These are phyloP conservation scores for Silene latifolia DNA, from an alignment of 148 eudicot genomes.

Conservation along the genomic window DNA sequence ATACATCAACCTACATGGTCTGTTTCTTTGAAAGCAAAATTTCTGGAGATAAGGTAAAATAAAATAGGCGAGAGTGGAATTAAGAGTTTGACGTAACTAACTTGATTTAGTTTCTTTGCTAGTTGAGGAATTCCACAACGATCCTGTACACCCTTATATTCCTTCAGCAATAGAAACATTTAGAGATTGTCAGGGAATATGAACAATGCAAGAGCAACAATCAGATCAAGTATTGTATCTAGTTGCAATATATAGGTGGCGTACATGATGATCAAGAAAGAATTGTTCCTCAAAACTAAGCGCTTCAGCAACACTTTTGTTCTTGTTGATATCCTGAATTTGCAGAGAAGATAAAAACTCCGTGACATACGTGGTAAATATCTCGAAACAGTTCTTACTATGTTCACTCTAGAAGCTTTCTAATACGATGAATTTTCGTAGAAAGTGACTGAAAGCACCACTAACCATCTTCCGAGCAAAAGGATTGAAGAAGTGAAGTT, in stretches of 20 bases:
- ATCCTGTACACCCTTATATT: constrained; percentile 36
- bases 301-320: constrained; percentile 40
- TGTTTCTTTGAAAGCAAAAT: not conserved
- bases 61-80: not conserved
- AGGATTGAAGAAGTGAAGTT: not conserved
- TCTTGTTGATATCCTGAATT: constrained; percentile 43
- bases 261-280: constrained; percentile 43
- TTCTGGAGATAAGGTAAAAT: not conserved
- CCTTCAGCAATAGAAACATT: constrained; percentile 23
- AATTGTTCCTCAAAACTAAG: constrained; percentile 46
- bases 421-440: not conserved
- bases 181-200: not conserved
- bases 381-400: not conserved
- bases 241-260: not conserved
- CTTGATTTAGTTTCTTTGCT: constrained; percentile 52
- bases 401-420: not conserved
- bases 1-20: not conserved
- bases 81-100: constrained; percentile 8
- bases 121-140: constrained; percentile 47
- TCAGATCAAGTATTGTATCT: not conserved
- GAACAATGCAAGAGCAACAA: not conserved
- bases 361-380: not conserved
- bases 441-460: not conserved
- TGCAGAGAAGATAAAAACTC: not conserved
- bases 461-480: not conserved